Evolutionary conservation across 2,329 filamentous ascomycete species (phyloP).

Genomic region (Pestalotiopsis fici): DNA sequence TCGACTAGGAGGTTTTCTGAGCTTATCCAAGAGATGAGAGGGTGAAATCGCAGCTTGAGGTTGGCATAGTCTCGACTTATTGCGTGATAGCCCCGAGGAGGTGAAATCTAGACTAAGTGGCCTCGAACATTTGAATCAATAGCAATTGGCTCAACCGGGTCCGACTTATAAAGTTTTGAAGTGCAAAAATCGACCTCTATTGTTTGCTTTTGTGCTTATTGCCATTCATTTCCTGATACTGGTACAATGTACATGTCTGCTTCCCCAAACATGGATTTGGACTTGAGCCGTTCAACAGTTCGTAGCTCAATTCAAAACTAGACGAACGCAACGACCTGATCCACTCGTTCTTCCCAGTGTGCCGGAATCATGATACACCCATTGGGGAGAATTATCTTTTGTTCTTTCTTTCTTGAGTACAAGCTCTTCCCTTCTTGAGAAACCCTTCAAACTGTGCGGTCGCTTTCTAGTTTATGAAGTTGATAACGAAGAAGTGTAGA

Average conservation of each 20-base stretch:
- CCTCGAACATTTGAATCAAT: constrained; percentile 10
- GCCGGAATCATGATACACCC: background rate
- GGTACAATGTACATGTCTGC: background rate
- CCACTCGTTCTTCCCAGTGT: background rate
- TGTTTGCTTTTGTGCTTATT: background rate
- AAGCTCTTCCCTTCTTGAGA: background rate
- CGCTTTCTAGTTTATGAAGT: constrained; percentile 92
- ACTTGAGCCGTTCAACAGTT: background rate
- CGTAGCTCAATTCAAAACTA: background rate
- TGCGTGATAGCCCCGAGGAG: background rate
- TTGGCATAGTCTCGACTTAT: background rate
- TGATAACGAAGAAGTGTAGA: constrained; percentile 98
- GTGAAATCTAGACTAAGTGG: background rate
- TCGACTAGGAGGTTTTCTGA: constrained; percentile 20
- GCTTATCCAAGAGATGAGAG: background rate
- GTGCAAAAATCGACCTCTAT: background rate
- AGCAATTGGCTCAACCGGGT: constrained; percentile 14
- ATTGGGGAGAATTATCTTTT: background rate
- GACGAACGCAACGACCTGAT: background rate
- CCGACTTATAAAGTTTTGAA: background rate
- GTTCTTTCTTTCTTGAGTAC: background rate
- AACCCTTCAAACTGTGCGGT: background rate
- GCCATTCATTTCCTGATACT: background rate
- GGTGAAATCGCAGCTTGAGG: background rate
- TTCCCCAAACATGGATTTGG: background rate